These are phyloP conservation scores for Haematococcus lacustris DNA, from an alignment of 139 green algal genomes.

Conservation along the genomic window DNA sequence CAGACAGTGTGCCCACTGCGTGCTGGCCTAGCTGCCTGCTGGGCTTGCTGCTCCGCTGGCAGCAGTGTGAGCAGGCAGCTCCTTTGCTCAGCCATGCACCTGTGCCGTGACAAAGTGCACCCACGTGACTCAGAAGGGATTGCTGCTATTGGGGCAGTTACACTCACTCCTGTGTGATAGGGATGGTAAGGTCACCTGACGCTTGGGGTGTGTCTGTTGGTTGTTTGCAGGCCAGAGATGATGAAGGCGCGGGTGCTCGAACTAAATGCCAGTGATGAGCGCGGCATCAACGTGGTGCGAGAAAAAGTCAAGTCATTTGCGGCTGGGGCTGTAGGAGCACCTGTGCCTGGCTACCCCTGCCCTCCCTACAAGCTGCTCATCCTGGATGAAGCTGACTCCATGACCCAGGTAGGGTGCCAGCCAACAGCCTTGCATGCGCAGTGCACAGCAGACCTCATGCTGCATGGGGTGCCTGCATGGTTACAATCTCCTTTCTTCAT, in stretches of 20 bases:
- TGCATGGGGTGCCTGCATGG: background rate
- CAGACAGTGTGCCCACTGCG: too few species aligned
- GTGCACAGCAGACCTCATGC: background rate
- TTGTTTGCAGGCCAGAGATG: constrained; percentile 43
- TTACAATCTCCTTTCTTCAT: background rate
- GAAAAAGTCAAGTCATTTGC: constrained; percentile 32
- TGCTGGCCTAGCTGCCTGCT: too few species aligned
- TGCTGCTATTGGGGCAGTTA: too few species aligned
- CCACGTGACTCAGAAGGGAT: too few species aligned
- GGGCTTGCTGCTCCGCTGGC: too few species aligned
- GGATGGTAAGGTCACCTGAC: too few species aligned
- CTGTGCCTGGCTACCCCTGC: constrained; percentile 67
- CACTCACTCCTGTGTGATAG: too few species aligned
- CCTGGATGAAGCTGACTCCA: constrained; percentile 94
- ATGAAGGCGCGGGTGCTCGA: constrained; percentile 80
- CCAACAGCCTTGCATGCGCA: background rate
- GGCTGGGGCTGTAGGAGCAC: constrained; percentile 2
- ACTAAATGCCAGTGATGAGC: constrained; percentile 94
- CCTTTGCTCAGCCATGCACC: too few species aligned
- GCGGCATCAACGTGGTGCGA: constrained; percentile 78
- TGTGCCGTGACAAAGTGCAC: too few species aligned
- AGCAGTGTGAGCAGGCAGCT: too few species aligned
- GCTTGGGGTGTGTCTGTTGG: too few species aligned
- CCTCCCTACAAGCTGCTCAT: constrained; percentile 97
- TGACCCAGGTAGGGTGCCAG: constrained; percentile 67